Base-by-base conservation (phyloP, 2,329 filamentous ascomycete species). In the Aspergillus fumigatiaffinis region DNA sequence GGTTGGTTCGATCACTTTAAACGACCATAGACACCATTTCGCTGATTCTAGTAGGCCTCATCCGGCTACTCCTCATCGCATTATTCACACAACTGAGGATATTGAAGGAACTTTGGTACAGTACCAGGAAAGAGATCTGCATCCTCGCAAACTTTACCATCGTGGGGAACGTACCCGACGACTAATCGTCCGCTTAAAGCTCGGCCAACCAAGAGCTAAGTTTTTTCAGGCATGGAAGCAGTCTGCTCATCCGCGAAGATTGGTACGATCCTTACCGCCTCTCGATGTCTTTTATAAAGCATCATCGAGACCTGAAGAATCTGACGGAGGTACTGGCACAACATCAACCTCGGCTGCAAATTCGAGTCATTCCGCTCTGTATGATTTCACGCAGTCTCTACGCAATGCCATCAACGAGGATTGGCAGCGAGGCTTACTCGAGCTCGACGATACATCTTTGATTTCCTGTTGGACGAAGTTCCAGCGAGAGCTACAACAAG, bases 391-490 rank as follows among this genome's bases (percentile, higher is more conserved):
- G 26, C 47, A 52, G 26, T 59, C 60, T 35, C 9, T 65, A 25
- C 49, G 50, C 44, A 56, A 60, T 53, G 53, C 51, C 2, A 50
- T 68, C 32, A 58, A 55, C 8, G 60, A 60, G 5, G 25, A 51
- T 20, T 62, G 61, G 61, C 61, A 61, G 47, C 60, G 64, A 51
- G 50, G 51, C 14, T 47, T 54, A 25, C 28, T 52, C 20, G 52
- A 46, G 14, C 29, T 46, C 28, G 50, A 50, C 26, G 20, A 26
- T n/a, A 50, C 51, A 12, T 52, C 48, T 38, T 12, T 28, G n/a
- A 28, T 14, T n/a, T 58, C 57, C 23, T 56, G 64, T 14, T 59
- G 63, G 25, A 56, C 29, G 32, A 56, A 20, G 10, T 29, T 61
- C n/a, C 53, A 57, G 48, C 57, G 55, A 32, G 65, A 52, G 48